Conservation (phyloP, 139 green algal genomes). For the Haematococcus sp. region DNA sequence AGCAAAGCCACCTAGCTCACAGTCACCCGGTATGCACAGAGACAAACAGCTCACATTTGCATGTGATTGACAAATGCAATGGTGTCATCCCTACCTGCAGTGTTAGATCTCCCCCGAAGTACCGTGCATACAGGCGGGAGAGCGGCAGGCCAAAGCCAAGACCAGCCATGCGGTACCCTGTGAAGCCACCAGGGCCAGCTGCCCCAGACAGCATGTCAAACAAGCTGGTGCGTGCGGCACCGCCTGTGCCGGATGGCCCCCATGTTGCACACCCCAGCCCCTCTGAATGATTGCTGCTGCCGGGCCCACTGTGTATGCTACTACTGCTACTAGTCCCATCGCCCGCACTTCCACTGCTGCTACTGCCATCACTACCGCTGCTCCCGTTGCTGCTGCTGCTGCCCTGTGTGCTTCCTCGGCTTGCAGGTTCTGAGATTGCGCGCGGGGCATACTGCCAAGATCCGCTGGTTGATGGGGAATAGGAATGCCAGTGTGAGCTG, state of each 20-base stretch:
- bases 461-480: no score
- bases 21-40: not conserved
- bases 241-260: not conserved
- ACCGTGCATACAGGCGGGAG: slow-evolving; percentile 80
- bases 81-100: not conserved
- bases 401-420: no score
- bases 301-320: not conserved
- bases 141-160: slow-evolving; percentile 89
- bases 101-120: slow-evolving; percentile 63
- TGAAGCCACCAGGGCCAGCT: slow-evolving; percentile 25
- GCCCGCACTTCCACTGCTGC: no score
- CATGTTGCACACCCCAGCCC: not conserved
- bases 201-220: not conserved
- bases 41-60: not conserved
- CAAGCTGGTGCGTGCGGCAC: not conserved
- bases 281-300: not conserved
- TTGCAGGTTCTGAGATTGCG: no score
- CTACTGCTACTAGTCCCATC: no score
- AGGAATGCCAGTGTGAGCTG: no score
- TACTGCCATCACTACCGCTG: no score
- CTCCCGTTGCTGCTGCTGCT: no score
- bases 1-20: not conserved
- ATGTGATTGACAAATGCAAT: not conserved
- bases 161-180: slow-evolving; percentile 54
- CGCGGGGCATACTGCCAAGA: no score